Evolutionary conservation across 805 yeast genomes (phyloP).

Genomic region (Ogataea trehaloabstinens): DNA sequence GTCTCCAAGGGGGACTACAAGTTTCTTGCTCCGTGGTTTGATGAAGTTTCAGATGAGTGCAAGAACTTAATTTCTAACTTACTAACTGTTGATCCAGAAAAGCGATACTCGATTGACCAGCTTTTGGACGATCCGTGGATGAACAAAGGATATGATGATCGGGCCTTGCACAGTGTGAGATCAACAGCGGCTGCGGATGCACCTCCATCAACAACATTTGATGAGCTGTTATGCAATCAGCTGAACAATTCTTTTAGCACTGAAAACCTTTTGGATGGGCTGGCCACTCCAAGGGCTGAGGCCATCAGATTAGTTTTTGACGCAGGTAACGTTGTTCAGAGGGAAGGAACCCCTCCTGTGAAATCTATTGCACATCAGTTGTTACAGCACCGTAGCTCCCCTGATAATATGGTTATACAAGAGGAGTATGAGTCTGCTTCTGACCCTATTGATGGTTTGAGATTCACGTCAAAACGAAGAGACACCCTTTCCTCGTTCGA

Average conservation of each 20-base stretch:
- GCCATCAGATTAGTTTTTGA: slow-evolving; percentile 38
- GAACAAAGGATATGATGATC: slow-evolving; percentile 29
- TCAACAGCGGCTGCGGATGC: slow-evolving; percentile 29
- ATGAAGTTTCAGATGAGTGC: slow-evolving; percentile 70
- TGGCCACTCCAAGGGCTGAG: slow-evolving; percentile 37
- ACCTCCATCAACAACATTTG: slow-evolving; percentile 29
- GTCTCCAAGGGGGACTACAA: slow-evolving; percentile 70
- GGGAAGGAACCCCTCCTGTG: slow-evolving; percentile 21
- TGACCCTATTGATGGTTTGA: slow-evolving; percentile 15
- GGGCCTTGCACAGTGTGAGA: slow-evolving; percentile 1
- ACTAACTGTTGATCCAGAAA: slow-evolving; percentile 66
- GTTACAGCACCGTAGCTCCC: slow-evolving; percentile 1
- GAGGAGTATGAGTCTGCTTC: slow-evolving; percentile 12
- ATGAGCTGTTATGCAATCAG: slow-evolving; percentile 24
- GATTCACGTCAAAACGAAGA: slow-evolving; percentile 3
- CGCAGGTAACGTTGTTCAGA: slow-evolving; percentile 33
- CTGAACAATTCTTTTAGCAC: slow-evolving; percentile 27
- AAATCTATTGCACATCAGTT: not conserved
- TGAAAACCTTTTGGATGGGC: slow-evolving; percentile 22
- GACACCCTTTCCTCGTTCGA: slow-evolving; percentile 11
- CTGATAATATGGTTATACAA: slow-evolving; percentile 12
- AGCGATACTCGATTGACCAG: slow-evolving; percentile 66
- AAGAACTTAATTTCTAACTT: slow-evolving; percentile 65
- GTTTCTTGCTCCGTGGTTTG: slow-evolving; percentile 88
- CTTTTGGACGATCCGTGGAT: slow-evolving; percentile 72